Base-by-base conservation (phyloP, 2,329 filamentous ascomycete species). In the Sclerotinia minor region DNA sequence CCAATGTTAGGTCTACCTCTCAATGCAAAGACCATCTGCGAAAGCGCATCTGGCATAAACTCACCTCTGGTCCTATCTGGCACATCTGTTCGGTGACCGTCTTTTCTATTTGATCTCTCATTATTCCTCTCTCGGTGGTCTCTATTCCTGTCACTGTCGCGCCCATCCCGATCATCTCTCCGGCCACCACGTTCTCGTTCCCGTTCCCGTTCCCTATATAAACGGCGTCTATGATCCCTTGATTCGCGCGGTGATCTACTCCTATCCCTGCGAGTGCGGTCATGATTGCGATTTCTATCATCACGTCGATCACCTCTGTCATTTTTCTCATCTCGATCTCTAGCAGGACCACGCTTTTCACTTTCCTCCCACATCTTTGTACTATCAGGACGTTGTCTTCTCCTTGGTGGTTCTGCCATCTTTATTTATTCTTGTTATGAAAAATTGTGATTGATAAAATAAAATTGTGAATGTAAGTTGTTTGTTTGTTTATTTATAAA, bases 301-400 rank as follows among this genome's bases (percentile, higher is more conserved):
- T 76, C 76, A 38, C 75, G 77, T 53, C 76, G 73, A 61, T 78
- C 74, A 71, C 80, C 73, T 61, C 75, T 75, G 68, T 74, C 59
- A 69, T 78, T 78, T 53, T 79, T 76, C 69, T 81, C 75, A 69
- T 78, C 78, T 55, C 80, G 76, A 68, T 81, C 75, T 76, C 79
- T 60, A 65, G 66, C 73, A 44, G 69, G 69, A 19, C 72, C 73
- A 32, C 72, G 74, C 17, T 72, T 71, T 63, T 76, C 75, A 44
- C 71, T 79, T 53, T 84, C 82, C 70, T 90, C 87, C 85, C 86
- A 87, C 83, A 86, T 87, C 64, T 85, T 81, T 63, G 83, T 83
- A 77, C 83, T 86, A 72, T 89, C 87, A n/a, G 81, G 81, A 50
- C 79, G 78, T 47, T 79, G 75, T 63, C 83, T 82, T 75, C 84